A percentile compares a stretch with the other conserved stretches of the same genome.
Conservation (phyloP, 2,329 filamentous ascomycete genomes). For the Ilyonectria mors-panacis region DNA sequence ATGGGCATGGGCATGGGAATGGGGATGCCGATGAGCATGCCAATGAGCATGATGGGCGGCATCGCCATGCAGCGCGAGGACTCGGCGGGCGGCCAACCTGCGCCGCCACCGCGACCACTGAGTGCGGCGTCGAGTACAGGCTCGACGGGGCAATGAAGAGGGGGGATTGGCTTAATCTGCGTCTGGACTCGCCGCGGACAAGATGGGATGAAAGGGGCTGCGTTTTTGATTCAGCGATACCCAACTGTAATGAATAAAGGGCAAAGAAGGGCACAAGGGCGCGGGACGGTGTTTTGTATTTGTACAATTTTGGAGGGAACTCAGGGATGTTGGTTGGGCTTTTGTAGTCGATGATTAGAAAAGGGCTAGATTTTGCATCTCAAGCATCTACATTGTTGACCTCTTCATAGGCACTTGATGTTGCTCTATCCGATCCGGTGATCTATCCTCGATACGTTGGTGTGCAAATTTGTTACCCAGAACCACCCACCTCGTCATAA, state of each 20-base stretch:
- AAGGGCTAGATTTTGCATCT: neutral
- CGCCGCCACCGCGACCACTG: conserved; percentile 53
- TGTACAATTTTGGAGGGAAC: conserved; percentile 16
- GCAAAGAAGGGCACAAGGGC: conserved; percentile 36
- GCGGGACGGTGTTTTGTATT: conserved; percentile 26
- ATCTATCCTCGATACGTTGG: neutral
- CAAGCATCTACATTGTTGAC: neutral
- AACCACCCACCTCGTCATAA: neutral
- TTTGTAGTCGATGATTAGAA: conserved; percentile 8
- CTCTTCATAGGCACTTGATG: no score
- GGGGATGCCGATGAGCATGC: conserved; percentile 42
- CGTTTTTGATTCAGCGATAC: conserved; percentile 50
- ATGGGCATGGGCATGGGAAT: conserved; percentile 43
- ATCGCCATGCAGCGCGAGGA: conserved; percentile 59
- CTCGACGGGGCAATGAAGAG: conserved; percentile 56
- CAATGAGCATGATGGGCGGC: conserved; percentile 53
- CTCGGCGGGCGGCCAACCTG: conserved; percentile 45
- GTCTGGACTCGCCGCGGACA: conserved; percentile 4
- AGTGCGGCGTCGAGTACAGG: conserved; percentile 61
- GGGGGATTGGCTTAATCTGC: conserved; percentile 1
- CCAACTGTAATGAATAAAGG: conserved; percentile 47
- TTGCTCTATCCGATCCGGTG: neutral
- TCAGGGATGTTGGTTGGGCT: neutral
- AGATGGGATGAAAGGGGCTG: conserved; percentile 25
- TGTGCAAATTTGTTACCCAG: conserved; percentile 4